phyloP scores from a whole-genome alignment of 2,329 filamentous ascomycete genomes.

The Pseudocercospora eumusae region DNA sequence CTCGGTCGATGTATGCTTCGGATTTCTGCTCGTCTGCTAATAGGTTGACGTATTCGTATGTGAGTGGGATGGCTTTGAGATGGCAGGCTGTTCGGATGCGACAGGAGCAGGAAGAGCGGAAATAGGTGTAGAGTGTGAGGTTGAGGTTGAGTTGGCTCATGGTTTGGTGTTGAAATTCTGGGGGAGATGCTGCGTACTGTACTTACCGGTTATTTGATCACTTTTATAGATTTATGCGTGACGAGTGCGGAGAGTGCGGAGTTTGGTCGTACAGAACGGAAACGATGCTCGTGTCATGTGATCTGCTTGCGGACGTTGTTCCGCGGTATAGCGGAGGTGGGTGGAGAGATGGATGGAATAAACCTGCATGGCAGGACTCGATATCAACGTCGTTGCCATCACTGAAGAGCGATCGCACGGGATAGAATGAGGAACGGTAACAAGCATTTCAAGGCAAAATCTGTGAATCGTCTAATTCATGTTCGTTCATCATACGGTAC shows the following conservation, averaged over 20 bases:
- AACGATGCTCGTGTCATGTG: not conserved
- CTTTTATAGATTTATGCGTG: too few species aligned
- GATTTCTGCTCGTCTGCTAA: conserved; percentile 7
- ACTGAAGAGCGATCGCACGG: too few species aligned
- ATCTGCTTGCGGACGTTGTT: not conserved
- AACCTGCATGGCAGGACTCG: too few species aligned
- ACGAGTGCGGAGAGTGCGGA: conserved; percentile 2
- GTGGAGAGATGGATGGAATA: too few species aligned
- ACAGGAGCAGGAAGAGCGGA: conserved; percentile 18
- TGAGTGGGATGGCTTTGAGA: conserved; percentile 9
- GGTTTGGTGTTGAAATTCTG: too few species aligned
- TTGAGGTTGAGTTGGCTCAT: not conserved
- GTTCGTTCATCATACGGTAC: not conserved
- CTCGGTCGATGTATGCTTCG: not conserved
- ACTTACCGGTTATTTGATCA: too few species aligned
- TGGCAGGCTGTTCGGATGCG: conserved; percentile 16
- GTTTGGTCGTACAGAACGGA: conserved; percentile 5
- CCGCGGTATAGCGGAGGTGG: not conserved
- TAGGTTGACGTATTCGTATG: conserved; percentile 6
- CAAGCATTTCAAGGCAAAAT: not conserved
- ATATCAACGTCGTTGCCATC: too few species aligned
- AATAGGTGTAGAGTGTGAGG: conserved; percentile 43
- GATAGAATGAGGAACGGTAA: too few species aligned
- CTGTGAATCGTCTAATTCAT: not conserved
- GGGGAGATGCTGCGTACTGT: too few species aligned